Conservation (phyloP, 1,284 basidiomycete genomes). For the Neolentinus lepideus region DNA sequence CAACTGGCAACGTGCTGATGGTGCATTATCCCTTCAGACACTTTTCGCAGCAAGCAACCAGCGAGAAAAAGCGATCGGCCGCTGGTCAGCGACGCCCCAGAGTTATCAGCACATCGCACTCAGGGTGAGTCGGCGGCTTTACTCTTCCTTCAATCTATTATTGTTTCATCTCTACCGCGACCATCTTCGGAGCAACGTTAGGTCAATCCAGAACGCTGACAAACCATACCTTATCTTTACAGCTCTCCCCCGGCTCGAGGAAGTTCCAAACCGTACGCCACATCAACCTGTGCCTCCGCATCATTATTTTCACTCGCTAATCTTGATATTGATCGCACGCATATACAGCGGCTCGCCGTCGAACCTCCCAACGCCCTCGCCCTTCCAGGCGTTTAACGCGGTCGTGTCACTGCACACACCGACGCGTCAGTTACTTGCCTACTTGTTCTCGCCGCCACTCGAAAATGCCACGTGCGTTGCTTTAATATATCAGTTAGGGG, state of each 20-base stretch:
- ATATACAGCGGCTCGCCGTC: slow-evolving; percentile 10
- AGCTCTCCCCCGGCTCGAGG: slow-evolving; percentile 7
- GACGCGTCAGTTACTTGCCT: slow-evolving; percentile 56
- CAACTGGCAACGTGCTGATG: slow-evolving; percentile 18
- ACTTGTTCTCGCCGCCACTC: slow-evolving; percentile 63
- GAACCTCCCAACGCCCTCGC: slow-evolving; percentile 20
- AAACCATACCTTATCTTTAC: not conserved
- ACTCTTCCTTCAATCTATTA: no score
- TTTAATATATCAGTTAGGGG: slow-evolving; percentile 2
- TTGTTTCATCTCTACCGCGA: not conserved
- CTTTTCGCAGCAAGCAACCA: slow-evolving; percentile 73
- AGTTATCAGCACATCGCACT: slow-evolving; percentile 38
- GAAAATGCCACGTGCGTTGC: slow-evolving; percentile 45
- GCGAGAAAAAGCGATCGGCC: slow-evolving; percentile 67
- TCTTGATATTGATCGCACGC: not conserved
- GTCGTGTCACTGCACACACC: slow-evolving; percentile 30
- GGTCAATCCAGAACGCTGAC: not conserved
- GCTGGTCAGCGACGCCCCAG: slow-evolving; percentile 51
- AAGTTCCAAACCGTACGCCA: slow-evolving; percentile 10
- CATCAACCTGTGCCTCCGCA: not conserved
- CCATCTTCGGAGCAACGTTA: not conserved
- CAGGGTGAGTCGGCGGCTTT: slow-evolving; percentile 31
- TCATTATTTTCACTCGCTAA: slow-evolving; percentile 2
- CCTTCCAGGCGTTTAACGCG: slow-evolving; percentile 41
- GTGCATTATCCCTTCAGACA: slow-evolving; percentile 37